phyloP scores from a whole-genome alignment of 306 rosid genomes.

The Gastrolobium bilobum region DNA sequence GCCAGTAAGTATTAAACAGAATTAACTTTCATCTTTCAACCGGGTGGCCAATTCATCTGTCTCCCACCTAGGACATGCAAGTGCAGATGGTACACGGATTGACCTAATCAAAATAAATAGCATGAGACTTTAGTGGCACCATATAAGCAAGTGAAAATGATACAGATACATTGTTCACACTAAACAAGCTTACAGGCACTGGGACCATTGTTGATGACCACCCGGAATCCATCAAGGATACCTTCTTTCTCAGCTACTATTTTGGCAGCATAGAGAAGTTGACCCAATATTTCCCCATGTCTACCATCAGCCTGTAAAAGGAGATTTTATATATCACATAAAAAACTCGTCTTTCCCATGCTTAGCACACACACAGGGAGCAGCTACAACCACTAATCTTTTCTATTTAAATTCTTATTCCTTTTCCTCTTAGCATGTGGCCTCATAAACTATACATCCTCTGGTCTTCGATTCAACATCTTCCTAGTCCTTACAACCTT shows the following conservation, averaged over 20 bases:
- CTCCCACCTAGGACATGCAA: slow-evolving; percentile 93
- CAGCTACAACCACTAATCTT: background rate
- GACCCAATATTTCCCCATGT: slow-evolving; percentile 81
- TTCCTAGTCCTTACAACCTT: background rate
- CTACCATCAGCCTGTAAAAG: slow-evolving; percentile 70
- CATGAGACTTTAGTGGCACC: background rate
- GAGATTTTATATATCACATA: slow-evolving; percentile 28
- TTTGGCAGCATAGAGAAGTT: slow-evolving; percentile 84
- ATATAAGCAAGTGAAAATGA: background rate
- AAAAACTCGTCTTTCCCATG: background rate
- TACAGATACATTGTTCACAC: background rate
- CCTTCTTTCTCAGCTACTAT: slow-evolving; percentile 86
- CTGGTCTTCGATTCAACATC: background rate
- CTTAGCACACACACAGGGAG: background rate
- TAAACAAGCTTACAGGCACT: slow-evolving; percentile 69
- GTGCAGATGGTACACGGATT: slow-evolving; percentile 94
- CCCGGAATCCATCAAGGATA: slow-evolving; percentile 83
- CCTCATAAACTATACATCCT: background rate
- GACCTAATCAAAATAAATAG: slow-evolving; percentile 63
- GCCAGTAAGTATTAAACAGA: background rate
- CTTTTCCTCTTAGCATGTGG: slow-evolving; percentile 12
- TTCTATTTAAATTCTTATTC: background rate
- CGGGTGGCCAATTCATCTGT: slow-evolving; percentile 90
- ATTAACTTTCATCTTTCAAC: slow-evolving; percentile 57
- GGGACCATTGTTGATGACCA: slow-evolving; percentile 85